Evolutionary conservation across 2,329 filamentous ascomycete species (phyloP).

Genomic region (Fusarium subtropicale): DNA sequence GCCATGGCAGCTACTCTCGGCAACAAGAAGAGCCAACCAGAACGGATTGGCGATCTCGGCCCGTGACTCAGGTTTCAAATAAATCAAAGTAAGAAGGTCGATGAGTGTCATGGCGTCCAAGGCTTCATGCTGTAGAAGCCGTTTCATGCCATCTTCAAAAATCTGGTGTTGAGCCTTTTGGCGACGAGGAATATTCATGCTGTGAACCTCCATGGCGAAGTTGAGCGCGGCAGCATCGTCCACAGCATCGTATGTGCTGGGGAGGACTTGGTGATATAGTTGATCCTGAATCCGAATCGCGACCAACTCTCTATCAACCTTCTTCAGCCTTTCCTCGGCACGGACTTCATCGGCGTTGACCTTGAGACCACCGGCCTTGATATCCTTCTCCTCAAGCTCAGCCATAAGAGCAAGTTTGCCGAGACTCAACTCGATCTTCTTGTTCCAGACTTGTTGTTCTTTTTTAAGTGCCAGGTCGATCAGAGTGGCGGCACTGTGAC

Average conservation of each 20-base stretch:
- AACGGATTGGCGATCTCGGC: slow-evolving; percentile 77
- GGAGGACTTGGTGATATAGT: slow-evolving; percentile 76
- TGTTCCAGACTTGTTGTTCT: slow-evolving; percentile 88
- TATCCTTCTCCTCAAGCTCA: slow-evolving; percentile 56
- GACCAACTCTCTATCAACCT: slow-evolving; percentile 72
- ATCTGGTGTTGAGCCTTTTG: slow-evolving; percentile 75
- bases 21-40: slow-evolving; percentile 75
- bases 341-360: slow-evolving; percentile 51
- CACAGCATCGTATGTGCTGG: slow-evolving; percentile 76
- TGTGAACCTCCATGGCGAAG: slow-evolving; percentile 77
- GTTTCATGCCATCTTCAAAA: slow-evolving; percentile 76
- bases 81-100: slow-evolving; percentile 82
- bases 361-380: slow-evolving; percentile 54
- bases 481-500: slow-evolving; percentile 77
- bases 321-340: slow-evolving; percentile 59
- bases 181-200: slow-evolving; percentile 65
- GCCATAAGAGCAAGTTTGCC: slow-evolving; percentile 85
- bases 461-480: slow-evolving; percentile 74
- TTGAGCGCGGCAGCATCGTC: slow-evolving; percentile 83
- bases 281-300: slow-evolving; percentile 83
- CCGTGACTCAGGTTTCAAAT: slow-evolving; percentile 57
- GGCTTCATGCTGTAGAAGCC: slow-evolving; percentile 77
- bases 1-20: slow-evolving; percentile 64
- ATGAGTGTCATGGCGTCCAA: slow-evolving; percentile 75
- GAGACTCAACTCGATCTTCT: slow-evolving; percentile 91